phyloP scores from a whole-genome alignment of 768 basidiomycete genomes.

The Lactifluus piperatus region DNA sequence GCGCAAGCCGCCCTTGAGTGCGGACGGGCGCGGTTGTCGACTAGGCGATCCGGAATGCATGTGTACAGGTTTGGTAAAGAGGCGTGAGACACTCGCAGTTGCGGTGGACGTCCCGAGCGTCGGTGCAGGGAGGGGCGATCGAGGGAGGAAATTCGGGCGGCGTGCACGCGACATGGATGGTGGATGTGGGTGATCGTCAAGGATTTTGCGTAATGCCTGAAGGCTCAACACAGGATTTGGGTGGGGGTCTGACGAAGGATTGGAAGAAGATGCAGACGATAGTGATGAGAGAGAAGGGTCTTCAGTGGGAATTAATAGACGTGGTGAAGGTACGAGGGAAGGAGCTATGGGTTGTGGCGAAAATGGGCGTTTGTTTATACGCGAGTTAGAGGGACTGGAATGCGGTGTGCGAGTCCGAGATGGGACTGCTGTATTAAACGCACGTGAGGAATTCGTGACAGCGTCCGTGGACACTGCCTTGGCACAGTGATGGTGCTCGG shows the following conservation, averaged over 20 bases:
- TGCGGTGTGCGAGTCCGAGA: neutral
- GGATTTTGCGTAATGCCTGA: conserved; percentile 59
- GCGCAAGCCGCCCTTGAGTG: conserved; percentile 30
- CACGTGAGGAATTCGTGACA: neutral
- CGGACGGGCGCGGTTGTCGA: conserved; percentile 48
- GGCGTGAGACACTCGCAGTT: conserved; percentile 70
- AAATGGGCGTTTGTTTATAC: conserved; percentile 16
- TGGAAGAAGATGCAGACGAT: conserved; percentile 34
- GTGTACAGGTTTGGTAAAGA: conserved; percentile 55
- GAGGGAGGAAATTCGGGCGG: conserved; percentile 30
- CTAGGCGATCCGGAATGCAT: conserved; percentile 56
- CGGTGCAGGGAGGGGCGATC: conserved; percentile 43
- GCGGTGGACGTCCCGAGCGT: conserved; percentile 58
- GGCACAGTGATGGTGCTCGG: neutral
- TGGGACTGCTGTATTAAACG: neutral
- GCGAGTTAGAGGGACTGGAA: conserved; percentile 16
- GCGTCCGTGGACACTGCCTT: neutral
- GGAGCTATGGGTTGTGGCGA: conserved; percentile 10
- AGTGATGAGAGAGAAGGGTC: conserved; percentile 34
- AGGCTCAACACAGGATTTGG: conserved; percentile 56
- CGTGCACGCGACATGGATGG: conserved; percentile 21
- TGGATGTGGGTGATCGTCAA: conserved; percentile 43
- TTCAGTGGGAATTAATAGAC: conserved; percentile 47
- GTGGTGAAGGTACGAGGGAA: conserved; percentile 27
- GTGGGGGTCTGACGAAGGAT: conserved; percentile 45